Evolutionary conservation across 371 early-diverging fungal genomes (phyloP), one percentile per base, ranked within the genome.

Genomic region (Nematocida homosporus): DNA sequence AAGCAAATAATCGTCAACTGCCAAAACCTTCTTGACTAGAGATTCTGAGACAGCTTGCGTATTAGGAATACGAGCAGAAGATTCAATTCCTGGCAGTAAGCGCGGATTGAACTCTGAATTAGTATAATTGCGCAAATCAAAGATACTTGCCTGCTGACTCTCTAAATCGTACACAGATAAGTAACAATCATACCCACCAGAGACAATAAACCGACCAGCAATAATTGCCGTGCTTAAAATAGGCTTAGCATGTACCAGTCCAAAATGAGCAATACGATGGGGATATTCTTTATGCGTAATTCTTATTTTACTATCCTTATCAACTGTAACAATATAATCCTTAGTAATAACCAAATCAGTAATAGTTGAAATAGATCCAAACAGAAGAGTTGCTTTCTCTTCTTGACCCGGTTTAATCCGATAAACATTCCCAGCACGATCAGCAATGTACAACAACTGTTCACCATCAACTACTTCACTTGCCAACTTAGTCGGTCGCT

Each of bases 231-330:
- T 52, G 27, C 53, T 50, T 10, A 72, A 20, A 6, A 72, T 4
- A 20, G 75, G 63, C 38, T 50, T 72, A 10, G 50, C 41, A 34
- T 72, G 75, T 16, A 61, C 35, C 35, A 64, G 44, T n/a, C 60
- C 34, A 44, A 61, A 72, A 25, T 38, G 25, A 13, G 60, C 47
- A 25, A 72, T 72, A 27, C 23, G 27, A 34, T 72, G 35, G 2
- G 75, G 75, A 27, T 38, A n/a, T 10, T 32, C 13, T 1, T 29
- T 42, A 4, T 48, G 25, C 29, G 61, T 72, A 8, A 72, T 61
- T 6, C 75, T 20, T 23, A 72, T 72, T 50, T 72, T 72, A 30
- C 35, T 72, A 34, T 72, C 75, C 34, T 72, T 72, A 60, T 72
- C 75, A 25, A 29, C 16, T 8, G 63, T 72, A 16, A 72, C 59